Percentiles rank a stretch among this genome's conserved stretches.
phyloP scores from a whole-genome alignment of 2,329 filamentous ascomycete genomes.

The Colletotrichum endophyticum region DNA sequence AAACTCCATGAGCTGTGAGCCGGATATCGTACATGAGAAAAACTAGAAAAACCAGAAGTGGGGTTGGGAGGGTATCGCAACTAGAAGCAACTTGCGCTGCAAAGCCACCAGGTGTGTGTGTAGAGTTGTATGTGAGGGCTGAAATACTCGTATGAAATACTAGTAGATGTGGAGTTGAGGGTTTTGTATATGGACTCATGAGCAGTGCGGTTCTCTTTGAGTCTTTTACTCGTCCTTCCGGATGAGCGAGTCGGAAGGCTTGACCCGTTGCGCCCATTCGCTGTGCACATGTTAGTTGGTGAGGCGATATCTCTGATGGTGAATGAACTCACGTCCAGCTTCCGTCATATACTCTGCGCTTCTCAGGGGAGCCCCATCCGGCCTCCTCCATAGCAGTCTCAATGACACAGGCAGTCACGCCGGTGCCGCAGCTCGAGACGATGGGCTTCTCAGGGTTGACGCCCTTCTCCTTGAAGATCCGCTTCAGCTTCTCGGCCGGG shows the following conservation, averaged over 20 bases:
- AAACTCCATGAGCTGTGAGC: conserved; percentile 15
- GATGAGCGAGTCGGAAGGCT: conserved; percentile 66
- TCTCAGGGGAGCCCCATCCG: conserved; percentile 70
- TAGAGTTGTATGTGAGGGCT: neutral
- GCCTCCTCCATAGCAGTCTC: conserved; percentile 86
- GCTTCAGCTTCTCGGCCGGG: conserved; percentile 71
- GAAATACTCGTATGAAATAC: conserved; percentile 16
- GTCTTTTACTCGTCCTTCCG: conserved; percentile 58
- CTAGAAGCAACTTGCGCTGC: conserved; percentile 15
- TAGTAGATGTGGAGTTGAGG: conserved; percentile 19
- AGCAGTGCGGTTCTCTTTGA: conserved; percentile 25
- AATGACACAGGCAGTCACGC: conserved; percentile 90
- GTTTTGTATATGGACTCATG: neutral
- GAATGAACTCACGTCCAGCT: conserved; percentile 86
- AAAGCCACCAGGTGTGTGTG: conserved; percentile 1
- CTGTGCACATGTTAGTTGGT: conserved; percentile 38
- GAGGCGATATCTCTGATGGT: neutral
- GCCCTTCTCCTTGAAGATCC: conserved; percentile 80
- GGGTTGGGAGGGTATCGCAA: conserved; percentile 25
- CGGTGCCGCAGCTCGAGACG: conserved; percentile 89
- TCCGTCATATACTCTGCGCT: conserved; percentile 86
- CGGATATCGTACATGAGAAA: conserved; percentile 22
- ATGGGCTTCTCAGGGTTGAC: conserved; percentile 82
- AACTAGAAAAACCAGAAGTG: conserved; percentile 21
- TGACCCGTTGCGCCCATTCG: conserved; percentile 72